Conservation (phyloP, 495 filamentous ascomycete genomes). For the Jackrogersella minutella region DNA sequence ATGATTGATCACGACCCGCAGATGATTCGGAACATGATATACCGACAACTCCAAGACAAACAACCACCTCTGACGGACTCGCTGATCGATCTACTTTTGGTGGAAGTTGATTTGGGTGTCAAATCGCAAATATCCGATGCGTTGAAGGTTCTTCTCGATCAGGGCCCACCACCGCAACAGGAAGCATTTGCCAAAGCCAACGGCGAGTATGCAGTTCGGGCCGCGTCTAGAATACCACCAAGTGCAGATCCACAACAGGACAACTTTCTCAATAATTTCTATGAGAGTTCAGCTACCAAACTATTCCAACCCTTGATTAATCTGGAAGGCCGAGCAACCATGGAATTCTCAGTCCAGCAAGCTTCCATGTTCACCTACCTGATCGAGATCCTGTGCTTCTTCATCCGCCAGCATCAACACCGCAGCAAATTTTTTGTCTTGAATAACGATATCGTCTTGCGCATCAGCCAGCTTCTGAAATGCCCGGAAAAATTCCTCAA, state of each 20-base stretch:
- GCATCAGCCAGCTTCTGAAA: conserved; percentile 82
- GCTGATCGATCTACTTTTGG: conserved; percentile 88
- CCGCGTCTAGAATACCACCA: conserved; percentile 51
- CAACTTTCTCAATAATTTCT: conserved; percentile 83
- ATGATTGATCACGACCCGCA: conserved; percentile 95
- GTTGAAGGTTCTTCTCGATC: conserved; percentile 92
- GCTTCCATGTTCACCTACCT: conserved; percentile 89
- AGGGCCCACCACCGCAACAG: conserved; percentile 64
- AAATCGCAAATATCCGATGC: conserved; percentile 97
- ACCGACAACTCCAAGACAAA: conserved; percentile 87
- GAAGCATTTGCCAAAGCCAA: conserved; percentile 73
- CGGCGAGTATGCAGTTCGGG: conserved; percentile 72
- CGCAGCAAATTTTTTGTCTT: conserved; percentile 90
- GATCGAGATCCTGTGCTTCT: conserved; percentile 94
- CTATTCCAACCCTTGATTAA: conserved; percentile 88
- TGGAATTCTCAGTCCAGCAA: conserved; percentile 72
- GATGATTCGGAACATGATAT: conserved; percentile 92
- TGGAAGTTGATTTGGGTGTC: conserved; percentile 91
- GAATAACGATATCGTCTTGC: conserved; percentile 76
- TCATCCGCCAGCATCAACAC: conserved; percentile 86
- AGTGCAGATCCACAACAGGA: conserved; percentile 78
- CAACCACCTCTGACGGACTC: conserved; percentile 90
- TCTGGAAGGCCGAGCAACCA: conserved; percentile 69
- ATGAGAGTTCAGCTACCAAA: conserved; percentile 85
- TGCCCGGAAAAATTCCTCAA: conserved; percentile 94